These are phyloP conservation scores for Lobulomyces angularis DNA, from an alignment of 192 early-diverging fungal genomes.

Conservation along the genomic window DNA sequence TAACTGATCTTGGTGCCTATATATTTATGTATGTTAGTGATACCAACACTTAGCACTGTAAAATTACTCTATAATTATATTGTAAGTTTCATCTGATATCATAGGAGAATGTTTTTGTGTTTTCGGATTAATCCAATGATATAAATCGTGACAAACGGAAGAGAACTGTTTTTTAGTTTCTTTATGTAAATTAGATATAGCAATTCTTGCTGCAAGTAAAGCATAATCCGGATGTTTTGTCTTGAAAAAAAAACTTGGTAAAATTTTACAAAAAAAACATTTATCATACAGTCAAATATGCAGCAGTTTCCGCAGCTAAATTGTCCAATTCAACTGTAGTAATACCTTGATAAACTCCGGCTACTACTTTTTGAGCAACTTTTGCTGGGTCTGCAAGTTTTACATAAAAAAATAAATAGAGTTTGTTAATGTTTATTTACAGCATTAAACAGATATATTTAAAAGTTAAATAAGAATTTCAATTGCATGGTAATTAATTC, in stretches of 20 bases:
- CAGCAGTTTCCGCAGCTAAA: slow-evolving; percentile 85
- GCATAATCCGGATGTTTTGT: slow-evolving; percentile 95
- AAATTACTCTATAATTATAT: slow-evolving; percentile 46
- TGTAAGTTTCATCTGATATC: slow-evolving; percentile 70
- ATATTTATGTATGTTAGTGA: no score
- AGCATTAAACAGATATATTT: no score
- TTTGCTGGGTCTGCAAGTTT: slow-evolving; percentile 74
- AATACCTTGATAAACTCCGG: slow-evolving; percentile 92
- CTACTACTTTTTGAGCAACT: slow-evolving; percentile 87
- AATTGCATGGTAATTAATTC: no score
- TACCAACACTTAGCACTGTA: no score
- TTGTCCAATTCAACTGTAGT: slow-evolving; percentile 95
- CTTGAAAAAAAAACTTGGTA: slow-evolving; percentile 17
- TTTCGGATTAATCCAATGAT: slow-evolving; percentile 82
- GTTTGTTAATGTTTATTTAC: no score
- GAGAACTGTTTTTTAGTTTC: slow-evolving; percentile 64
- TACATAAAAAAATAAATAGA: no score
- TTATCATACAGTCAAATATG: slow-evolving; percentile 41
- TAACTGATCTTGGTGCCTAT: slow-evolving; percentile 72
- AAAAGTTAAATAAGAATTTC: no score
- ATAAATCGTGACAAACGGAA: slow-evolving; percentile 70
- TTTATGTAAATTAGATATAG: slow-evolving; percentile 79
- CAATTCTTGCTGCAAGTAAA: slow-evolving; percentile 87
- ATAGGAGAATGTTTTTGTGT: slow-evolving; percentile 75
- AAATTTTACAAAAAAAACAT: no score